Evolutionary conservation across 768 basidiomycete species (phyloP).

Genomic region (Kwoniella sp.): DNA sequence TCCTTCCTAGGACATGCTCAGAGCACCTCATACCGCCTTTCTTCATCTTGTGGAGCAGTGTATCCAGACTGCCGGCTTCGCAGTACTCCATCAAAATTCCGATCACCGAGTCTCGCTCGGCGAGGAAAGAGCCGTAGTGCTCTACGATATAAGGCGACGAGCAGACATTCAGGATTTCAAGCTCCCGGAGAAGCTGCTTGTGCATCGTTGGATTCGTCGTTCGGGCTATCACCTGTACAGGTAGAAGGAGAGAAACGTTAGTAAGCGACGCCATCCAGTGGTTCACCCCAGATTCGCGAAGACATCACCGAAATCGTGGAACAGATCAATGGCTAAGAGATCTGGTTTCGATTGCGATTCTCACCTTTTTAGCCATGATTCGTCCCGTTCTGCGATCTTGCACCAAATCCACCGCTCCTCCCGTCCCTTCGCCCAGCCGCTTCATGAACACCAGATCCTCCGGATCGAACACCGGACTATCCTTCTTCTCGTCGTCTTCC

Average conservation of each 20-base stretch:
- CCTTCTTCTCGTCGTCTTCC: conserved; percentile 18
- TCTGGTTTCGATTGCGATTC: too few species aligned
- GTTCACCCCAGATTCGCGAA: too few species aligned
- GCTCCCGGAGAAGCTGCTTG: conserved; percentile 56
- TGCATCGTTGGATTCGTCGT: conserved; percentile 57
- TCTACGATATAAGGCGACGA: conserved; percentile 56
- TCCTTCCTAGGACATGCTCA: conserved; percentile 56
- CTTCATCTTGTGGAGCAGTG: conserved; percentile 48
- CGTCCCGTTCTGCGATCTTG: conserved; percentile 45
- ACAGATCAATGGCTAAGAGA: not conserved
- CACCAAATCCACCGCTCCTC: conserved; percentile 55
- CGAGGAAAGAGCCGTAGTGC: conserved; percentile 57
- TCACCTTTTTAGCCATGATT: conserved; percentile 57
- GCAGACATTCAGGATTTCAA: conserved; percentile 55
- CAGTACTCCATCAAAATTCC: conserved; percentile 58
- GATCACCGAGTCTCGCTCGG: conserved; percentile 53
- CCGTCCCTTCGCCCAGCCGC: conserved; percentile 55
- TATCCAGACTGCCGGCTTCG: conserved; percentile 56
- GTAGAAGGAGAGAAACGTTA: not conserved
- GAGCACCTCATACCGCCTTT: conserved; percentile 48
- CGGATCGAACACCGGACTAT: conserved; percentile 39
- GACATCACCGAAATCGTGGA: too few species aligned
- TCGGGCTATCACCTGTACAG: conserved; percentile 52
- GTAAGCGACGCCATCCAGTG: too few species aligned
- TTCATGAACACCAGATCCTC: conserved; percentile 43